These are phyloP conservation scores for Aphanomyces cochlioides DNA, from an alignment of 352 stramenopile genomes.

Conservation along the genomic window DNA sequence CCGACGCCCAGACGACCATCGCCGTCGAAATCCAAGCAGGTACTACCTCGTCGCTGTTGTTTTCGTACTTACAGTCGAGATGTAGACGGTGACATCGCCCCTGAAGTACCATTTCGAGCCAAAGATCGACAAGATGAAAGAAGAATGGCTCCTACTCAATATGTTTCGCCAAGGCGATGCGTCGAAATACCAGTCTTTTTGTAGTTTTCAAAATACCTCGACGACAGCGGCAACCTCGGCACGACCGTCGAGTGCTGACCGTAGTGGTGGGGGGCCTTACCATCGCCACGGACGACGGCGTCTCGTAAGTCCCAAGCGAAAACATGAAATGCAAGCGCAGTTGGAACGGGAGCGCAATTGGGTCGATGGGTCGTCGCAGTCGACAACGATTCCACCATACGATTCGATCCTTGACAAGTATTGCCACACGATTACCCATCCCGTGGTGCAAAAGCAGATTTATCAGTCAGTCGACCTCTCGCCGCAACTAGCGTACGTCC, in stretches of 20 bases:
- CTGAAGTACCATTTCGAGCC: conserved; percentile 22
- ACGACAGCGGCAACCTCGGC: neutral
- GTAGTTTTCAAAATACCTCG: neutral
- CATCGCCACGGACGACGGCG: neutral
- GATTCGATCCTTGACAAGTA: conserved; percentile 80
- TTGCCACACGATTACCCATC: conserved; percentile 70
- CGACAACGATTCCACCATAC: conserved; percentile 57
- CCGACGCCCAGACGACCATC: neutral
- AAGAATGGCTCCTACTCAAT: conserved; percentile 72
- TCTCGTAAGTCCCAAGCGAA: conserved; percentile 27
- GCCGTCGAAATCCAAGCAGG: conserved; percentile 4
- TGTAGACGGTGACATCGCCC: conserved; percentile 5
- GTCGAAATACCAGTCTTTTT: conserved; percentile 64
- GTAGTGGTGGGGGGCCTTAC: neutral
- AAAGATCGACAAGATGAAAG: conserved; percentile 59
- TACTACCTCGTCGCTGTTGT: neutral
- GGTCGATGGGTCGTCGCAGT: conserved; percentile 43
- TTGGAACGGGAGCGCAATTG: conserved; percentile 51
- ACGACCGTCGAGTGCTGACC: conserved; percentile 22
- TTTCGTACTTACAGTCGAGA: neutral
- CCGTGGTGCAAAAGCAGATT: conserved; percentile 67
- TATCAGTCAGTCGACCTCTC: conserved; percentile 67
- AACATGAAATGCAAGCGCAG: conserved; percentile 28
- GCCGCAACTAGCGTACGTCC: conserved; percentile 62
- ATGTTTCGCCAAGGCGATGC: conserved; percentile 73